Conservation (phyloP, 2,329 filamentous ascomycete species). For the Stachybotrys chartarum region DNA sequence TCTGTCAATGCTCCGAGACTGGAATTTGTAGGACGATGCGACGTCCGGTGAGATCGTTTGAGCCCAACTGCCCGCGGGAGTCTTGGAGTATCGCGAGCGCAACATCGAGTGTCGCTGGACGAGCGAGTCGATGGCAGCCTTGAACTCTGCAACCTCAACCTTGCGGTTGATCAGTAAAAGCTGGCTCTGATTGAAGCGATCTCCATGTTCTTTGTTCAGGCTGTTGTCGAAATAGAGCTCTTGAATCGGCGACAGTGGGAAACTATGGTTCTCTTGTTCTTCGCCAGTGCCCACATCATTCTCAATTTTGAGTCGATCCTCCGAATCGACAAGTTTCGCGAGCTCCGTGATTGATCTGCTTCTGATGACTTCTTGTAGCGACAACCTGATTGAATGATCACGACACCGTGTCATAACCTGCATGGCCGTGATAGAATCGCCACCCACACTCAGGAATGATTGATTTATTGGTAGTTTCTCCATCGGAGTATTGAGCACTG, state of each 20-base stretch:
- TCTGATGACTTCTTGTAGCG: constrained; percentile 24
- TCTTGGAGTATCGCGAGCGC: constrained; percentile 20
- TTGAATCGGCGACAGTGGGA: constrained; percentile 36
- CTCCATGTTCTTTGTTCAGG: constrained; percentile 12
- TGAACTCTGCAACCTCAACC: constrained; percentile 8
- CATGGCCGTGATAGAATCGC: constrained; percentile 38
- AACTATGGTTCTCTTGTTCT: constrained; percentile 19
- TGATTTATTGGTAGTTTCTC: constrained; percentile 19
- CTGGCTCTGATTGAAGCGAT: constrained; percentile 39
- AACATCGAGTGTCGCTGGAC: constrained; percentile 27
- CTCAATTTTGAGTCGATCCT: neutral
- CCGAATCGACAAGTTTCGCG: constrained; percentile 1
- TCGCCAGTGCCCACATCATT: neutral
- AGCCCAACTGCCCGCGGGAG: constrained; percentile 6
- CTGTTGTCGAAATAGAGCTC: constrained; percentile 31
- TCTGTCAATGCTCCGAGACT: constrained; percentile 7
- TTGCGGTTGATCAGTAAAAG: constrained; percentile 20
- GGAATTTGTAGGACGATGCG: constrained; percentile 11
- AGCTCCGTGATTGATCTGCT: constrained; percentile 20
- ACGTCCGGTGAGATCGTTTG: constrained; percentile 14
- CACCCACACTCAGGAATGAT: constrained; percentile 32
- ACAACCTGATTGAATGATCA: constrained; percentile 17
- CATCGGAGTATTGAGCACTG: constrained; percentile 28
- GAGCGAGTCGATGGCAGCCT: constrained; percentile 14
- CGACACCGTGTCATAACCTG: constrained; percentile 30